Evolutionary conservation across 2,329 filamentous ascomycete species (phyloP).

Genomic region (Alternaria angustiovoidea): DNA sequence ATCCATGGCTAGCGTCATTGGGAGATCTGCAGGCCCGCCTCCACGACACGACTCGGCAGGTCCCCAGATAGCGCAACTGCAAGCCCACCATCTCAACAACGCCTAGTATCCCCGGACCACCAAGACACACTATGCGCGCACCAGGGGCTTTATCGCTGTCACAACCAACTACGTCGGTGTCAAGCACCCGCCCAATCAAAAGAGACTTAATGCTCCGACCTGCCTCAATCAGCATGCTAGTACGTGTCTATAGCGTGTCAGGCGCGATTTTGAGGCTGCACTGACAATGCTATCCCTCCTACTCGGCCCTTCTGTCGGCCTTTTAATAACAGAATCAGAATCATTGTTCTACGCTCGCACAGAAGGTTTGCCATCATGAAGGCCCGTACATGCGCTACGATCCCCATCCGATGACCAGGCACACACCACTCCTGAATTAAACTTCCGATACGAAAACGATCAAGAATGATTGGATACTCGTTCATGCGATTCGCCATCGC

Average conservation of each 20-base stretch:
- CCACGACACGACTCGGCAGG: neutral
- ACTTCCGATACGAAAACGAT: neutral
- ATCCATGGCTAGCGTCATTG: neutral
- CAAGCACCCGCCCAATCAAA: neutral
- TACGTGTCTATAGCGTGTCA: neutral
- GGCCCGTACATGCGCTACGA: neutral
- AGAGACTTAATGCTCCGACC: neutral
- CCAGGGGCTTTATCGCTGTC: neutral
- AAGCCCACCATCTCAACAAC: neutral
- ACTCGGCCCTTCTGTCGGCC: slow-evolving; percentile 3
- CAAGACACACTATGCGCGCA: neutral
- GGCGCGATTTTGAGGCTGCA: neutral
- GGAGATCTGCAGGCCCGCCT: neutral
- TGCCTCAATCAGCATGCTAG: neutral
- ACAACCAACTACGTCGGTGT: neutral
- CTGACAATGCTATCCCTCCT: neutral
- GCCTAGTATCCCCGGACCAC: slow-evolving; percentile 2
- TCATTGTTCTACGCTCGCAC: slow-evolving; percentile 4
- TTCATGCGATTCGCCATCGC: neutral
- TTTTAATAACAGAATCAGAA: neutral
- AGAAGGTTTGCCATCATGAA: neutral
- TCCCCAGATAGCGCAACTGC: neutral
- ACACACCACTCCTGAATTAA: neutral
- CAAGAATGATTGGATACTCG: neutral
- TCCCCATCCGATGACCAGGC: neutral